Evolutionary conservation across 2,329 filamentous ascomycete genomes (phyloP).

Genomic region (Trichoderma cornu-damae): DNA sequence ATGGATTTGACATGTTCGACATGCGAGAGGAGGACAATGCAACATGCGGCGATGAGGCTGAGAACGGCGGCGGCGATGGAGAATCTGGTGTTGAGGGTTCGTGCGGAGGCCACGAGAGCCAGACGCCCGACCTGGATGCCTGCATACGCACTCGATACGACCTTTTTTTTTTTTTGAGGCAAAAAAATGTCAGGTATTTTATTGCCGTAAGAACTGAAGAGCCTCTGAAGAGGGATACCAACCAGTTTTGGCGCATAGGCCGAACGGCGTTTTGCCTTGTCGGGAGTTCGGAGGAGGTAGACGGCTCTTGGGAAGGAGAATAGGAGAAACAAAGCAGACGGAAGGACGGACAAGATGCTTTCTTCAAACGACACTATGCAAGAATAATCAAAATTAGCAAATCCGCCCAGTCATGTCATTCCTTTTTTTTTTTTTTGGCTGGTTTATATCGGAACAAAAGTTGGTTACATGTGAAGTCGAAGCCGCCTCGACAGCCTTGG

Average conservation of each 20-base stretch:
- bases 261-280: conserved; percentile 25
- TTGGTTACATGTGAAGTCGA: conserved; percentile 30
- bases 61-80: conserved; percentile 30
- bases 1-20: conserved; percentile 33
- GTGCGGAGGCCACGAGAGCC: conserved; percentile 25
- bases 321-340: conserved; percentile 27
- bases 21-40: conserved; percentile 29
- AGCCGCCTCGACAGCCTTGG: conserved; percentile 30
- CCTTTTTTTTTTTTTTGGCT: too few relatives aligned
- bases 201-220: background rate
- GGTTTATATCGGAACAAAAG: too few relatives aligned
- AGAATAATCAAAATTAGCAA: conserved; percentile 15
- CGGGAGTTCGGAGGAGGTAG: conserved; percentile 25
- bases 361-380: conserved; percentile 30
- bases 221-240: background rate
- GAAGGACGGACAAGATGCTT: conserved; percentile 26
- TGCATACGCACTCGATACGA: conserved; percentile 24
- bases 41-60: conserved; percentile 27
- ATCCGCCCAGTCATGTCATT: too few relatives aligned
- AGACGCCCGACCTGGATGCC: conserved; percentile 27
- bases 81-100: conserved; percentile 26
- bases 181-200: background rate
- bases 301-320: conserved; percentile 23
- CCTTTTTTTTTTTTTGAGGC: conserved; percentile 17
- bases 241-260: conserved; percentile 30